Evolutionary conservation across 2,329 filamentous ascomycete genomes (phyloP), one percentile per base, ranked within the genome.

Genomic region (Pyricularia sp.): DNA sequence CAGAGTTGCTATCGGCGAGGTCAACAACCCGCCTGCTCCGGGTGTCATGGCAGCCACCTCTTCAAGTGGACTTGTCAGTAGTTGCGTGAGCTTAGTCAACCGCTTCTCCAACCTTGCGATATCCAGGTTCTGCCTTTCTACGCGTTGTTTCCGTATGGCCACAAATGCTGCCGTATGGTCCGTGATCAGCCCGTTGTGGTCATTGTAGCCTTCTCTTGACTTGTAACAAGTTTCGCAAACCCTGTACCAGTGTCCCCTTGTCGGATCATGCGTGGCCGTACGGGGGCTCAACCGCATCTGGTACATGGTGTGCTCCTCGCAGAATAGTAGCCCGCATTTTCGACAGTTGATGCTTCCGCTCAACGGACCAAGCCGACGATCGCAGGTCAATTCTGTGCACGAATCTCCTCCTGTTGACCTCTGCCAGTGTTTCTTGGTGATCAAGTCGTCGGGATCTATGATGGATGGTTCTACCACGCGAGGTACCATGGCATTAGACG

Each of bases 201-300:
- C 94, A 76, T 96, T 97, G 79, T 99, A 99, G 3, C 95, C 95
- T 30, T 94, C 92, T 74, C 95, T 87, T 67, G 93, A 97, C 81
- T 97, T 98, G 81, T 95, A 99, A 80, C 95, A 99, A n/a, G 95
- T 98, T 81, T 99, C 95, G 77, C 95, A 99, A 1, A 98, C 94
- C 67, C 95, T 83, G 74, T 92, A 97, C 95, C 95, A 99, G 73
- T 92, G 87, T 9, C 95, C 95, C 71, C 94, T 84, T 1, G 95
- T 88, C 0, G 95, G 94, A 72, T 99, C 95, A 79, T 97, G 93
- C 70, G 90, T 86, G 4, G 95, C 95, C 33, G 93, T 91, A 68
- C 94, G 85, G 9, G 66, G 50, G 10, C 94, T 97, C 12, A 99
- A 84, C 82, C 96, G 97, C 92, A 98, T 98, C 81, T 99, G 94